Base-by-base conservation (phyloP, 2,329 filamentous ascomycete species). In the Chalaropsis ovoidea region DNA sequence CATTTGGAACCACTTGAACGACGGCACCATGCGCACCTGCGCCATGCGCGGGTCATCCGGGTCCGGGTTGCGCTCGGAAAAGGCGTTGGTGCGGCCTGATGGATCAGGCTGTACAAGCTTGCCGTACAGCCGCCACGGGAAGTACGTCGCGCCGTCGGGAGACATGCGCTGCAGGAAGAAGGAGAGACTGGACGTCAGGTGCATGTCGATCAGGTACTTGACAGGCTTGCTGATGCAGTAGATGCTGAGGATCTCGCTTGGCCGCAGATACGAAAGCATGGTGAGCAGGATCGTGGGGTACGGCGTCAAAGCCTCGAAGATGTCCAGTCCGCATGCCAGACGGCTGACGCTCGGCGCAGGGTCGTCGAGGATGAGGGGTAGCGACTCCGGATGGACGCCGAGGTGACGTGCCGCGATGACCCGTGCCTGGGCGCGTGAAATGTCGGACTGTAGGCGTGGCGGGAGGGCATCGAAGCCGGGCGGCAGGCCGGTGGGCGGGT, bases 1-100 rank as follows among this genome's bases (percentile, higher is more conserved):
- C 81, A 93, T 85, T 66, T 82, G 78, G 6, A 90, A 77, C 81
- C 87, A 94, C 56, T 77, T 77, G 61, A 93, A 76, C 7, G 82
- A 80, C 0, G 88, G 88, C 1, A 88, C 79, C 24, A 74, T 74
- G 60, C 79, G 83, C 35, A 78, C 72, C 39, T 76, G 67, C 3
- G 72, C 2, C 10, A 49, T 39, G 27, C 6, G 10, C n/a, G 52
- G 42, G 17, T 58, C 52, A 17, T 47, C 22, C 1, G 62, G 61
- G 61, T 69, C 62, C 41, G 69, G 65, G 52, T 70, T 60, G 54
- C 60, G 24, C 69, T 67, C 72, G 68, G 67, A 71, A 66, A 70
- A 67, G 42, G 70, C 71, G 67, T 76, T 76, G 3, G 75, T 77
- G 24, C 79, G 76, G 0, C 78, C 76, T 41, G 76, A 75, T 0